Conservation (phyloP, 495 filamentous ascomycete species). For the Aspergillus hancockii region DNA sequence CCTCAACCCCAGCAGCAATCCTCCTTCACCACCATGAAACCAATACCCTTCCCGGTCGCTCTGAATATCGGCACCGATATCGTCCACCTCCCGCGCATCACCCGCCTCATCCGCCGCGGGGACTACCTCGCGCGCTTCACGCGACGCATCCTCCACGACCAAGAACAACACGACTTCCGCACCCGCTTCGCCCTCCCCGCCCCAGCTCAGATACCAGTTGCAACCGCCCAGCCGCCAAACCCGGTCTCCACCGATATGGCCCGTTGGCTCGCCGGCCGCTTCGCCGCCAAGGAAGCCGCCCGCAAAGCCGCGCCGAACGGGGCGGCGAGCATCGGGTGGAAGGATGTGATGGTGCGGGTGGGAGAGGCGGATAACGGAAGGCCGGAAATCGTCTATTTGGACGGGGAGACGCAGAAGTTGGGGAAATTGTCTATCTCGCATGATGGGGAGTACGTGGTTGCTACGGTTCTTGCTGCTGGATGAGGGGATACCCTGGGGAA, state of each 20-base stretch:
- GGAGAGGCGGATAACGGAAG: slow-evolving; percentile 27
- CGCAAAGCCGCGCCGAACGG: slow-evolving; percentile 47
- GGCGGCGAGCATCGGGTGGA: slow-evolving; percentile 42
- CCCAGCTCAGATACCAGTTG: neutral
- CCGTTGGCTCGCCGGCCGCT: slow-evolving; percentile 50
- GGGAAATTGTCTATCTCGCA: slow-evolving; percentile 56
- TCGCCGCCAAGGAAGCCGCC: slow-evolving; percentile 51
- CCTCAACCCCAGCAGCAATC: neutral
- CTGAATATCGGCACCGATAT: slow-evolving; percentile 55
- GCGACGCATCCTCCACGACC: slow-evolving; percentile 49
- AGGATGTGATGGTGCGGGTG: slow-evolving; percentile 40
- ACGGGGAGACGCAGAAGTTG: slow-evolving; percentile 25
- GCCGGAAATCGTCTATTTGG: slow-evolving; percentile 45
- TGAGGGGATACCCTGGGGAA: too few species aligned
- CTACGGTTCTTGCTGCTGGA: slow-evolving; percentile 44
- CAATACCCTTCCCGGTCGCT: slow-evolving; percentile 40
- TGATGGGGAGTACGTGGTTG: slow-evolving; percentile 61
- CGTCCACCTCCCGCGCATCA: slow-evolving; percentile 54
- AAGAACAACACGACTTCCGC: slow-evolving; percentile 44
- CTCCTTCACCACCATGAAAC: slow-evolving; percentile 22
- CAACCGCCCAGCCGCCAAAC: slow-evolving; percentile 7
- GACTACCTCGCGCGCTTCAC: slow-evolving; percentile 51
- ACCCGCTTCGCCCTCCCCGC: slow-evolving; percentile 33
- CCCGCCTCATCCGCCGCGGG: slow-evolving; percentile 39
- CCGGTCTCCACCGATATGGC: slow-evolving; percentile 38